Percentiles rank a stretch among this genome's conserved stretches.
phyloP scores from a whole-genome alignment of 148 eudicot genomes.

The Polygonum maritimum region DNA sequence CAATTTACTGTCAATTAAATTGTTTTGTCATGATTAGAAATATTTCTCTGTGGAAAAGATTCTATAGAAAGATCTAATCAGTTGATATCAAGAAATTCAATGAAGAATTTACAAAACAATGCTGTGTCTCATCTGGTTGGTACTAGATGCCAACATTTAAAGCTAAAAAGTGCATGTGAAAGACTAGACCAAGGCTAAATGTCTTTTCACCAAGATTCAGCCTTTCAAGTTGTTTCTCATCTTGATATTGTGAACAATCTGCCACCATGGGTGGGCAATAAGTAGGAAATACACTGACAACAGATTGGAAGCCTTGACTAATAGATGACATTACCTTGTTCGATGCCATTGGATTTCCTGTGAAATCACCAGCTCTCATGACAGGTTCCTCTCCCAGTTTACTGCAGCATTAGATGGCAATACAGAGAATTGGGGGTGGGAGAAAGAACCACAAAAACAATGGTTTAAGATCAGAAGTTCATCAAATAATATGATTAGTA shows the following conservation, averaged over 20 bases:
- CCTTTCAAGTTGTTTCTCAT: neutral
- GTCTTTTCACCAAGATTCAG: neutral
- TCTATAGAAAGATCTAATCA: neutral
- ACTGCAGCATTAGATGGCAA: neutral
- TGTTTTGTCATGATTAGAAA: neutral
- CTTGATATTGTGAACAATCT: neutral
- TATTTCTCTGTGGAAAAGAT: neutral
- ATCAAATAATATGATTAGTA: neutral
- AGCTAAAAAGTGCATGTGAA: neutral
- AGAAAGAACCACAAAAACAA: neutral
- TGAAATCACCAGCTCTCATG: neutral
- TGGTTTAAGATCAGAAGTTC: neutral
- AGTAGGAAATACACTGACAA: neutral
- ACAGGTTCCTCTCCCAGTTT: neutral
- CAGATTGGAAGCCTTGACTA: neutral
- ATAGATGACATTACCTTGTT: neutral
- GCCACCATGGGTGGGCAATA: neutral
- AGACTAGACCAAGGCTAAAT: neutral
- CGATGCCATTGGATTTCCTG: neutral
- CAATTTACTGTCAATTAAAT: neutral
- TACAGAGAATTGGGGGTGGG: neutral
- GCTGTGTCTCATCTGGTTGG: neutral
- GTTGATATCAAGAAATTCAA: neutral
- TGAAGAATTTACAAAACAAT: neutral
- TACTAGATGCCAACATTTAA: neutral